These are phyloP conservation scores for Sambucus nigra DNA, from an alignment of 129 eudicot genomes.

Conservation along the genomic window DNA sequence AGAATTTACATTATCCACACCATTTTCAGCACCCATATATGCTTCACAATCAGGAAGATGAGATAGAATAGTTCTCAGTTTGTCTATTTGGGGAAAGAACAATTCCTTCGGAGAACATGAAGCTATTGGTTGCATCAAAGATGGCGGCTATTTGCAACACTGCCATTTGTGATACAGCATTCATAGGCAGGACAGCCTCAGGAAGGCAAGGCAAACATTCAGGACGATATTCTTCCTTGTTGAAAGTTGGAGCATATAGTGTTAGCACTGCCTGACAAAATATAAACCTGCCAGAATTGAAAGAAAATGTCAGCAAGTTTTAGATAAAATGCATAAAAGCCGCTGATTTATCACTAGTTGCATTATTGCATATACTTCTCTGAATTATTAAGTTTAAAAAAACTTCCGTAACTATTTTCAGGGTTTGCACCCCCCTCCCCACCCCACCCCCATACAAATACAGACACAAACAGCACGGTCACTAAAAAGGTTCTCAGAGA, in stretches of 20 bases:
- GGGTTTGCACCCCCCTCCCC: too few species aligned
- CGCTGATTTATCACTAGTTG: too few species aligned
- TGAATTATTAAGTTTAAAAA: too few species aligned
- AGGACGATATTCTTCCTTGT: conserved; percentile 62
- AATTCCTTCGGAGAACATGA: conserved; percentile 34
- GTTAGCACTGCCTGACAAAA: conserved; percentile 68
- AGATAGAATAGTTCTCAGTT: neutral
- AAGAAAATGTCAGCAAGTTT: neutral
- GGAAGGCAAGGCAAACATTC: conserved; percentile 78
- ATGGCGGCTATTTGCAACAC: conserved; percentile 44
- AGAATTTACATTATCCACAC: too few species aligned
- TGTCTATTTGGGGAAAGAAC: conserved; percentile 9
- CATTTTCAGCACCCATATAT: too few species aligned
- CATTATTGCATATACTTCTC: too few species aligned
- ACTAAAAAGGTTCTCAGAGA: too few species aligned
- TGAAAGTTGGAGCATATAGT: conserved; percentile 38
- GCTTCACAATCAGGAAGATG: conserved; percentile 13
- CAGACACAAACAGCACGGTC: too few species aligned
- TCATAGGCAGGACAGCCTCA: conserved; percentile 36
- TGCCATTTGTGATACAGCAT: conserved; percentile 27
- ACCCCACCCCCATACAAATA: too few species aligned
- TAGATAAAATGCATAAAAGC: neutral
- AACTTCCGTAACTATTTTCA: too few species aligned
- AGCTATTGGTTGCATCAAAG: conserved; percentile 59
- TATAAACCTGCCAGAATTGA: conserved; percentile 55